Evolutionary conservation across 495 filamentous ascomycete species (phyloP).

Genomic region (Xylaria nigripes): DNA sequence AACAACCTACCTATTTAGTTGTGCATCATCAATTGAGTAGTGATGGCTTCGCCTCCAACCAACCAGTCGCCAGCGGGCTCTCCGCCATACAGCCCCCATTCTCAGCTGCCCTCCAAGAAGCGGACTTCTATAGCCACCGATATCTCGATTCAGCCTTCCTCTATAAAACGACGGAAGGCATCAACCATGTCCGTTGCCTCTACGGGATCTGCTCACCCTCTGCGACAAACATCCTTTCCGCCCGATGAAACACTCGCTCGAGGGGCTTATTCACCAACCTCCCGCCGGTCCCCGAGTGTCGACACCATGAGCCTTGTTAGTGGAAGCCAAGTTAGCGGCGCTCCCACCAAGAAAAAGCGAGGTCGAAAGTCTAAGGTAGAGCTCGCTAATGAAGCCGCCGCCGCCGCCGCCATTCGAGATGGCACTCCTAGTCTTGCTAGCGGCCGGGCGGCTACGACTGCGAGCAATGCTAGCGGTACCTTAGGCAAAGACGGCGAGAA

Average conservation of each 20-base stretch:
- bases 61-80: slow-evolving; percentile 39
- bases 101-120: slow-evolving; percentile 50
- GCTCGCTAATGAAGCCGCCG: slow-evolving; percentile 44
- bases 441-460: slow-evolving; percentile 41
- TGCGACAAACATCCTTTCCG: slow-evolving; percentile 85
- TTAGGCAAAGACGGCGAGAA: slow-evolving; percentile 36
- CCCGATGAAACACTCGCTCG: slow-evolving; percentile 44
- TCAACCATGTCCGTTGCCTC: slow-evolving; percentile 44
- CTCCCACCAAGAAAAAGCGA: slow-evolving; percentile 49
- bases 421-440: slow-evolving; percentile 38
- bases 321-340: slow-evolving; percentile 52
- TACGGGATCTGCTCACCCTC: slow-evolving; percentile 55
- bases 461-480: slow-evolving; percentile 35
- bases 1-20: no score
- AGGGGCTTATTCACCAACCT: slow-evolving; percentile 29
- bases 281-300: slow-evolving; percentile 53
- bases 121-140: slow-evolving; percentile 44
- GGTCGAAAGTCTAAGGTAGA: slow-evolving; percentile 59
- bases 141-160: slow-evolving; percentile 30
- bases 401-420: slow-evolving; percentile 28
- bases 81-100: slow-evolving; percentile 43
- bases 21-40: no score
- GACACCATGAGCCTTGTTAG: slow-evolving; percentile 62
- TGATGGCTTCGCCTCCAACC: slow-evolving; percentile 58
- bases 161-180: slow-evolving; percentile 59